These are phyloP conservation scores for Lachancea sp. DNA, from an alignment of 805 yeast genomes.

Conservation along the genomic window DNA sequence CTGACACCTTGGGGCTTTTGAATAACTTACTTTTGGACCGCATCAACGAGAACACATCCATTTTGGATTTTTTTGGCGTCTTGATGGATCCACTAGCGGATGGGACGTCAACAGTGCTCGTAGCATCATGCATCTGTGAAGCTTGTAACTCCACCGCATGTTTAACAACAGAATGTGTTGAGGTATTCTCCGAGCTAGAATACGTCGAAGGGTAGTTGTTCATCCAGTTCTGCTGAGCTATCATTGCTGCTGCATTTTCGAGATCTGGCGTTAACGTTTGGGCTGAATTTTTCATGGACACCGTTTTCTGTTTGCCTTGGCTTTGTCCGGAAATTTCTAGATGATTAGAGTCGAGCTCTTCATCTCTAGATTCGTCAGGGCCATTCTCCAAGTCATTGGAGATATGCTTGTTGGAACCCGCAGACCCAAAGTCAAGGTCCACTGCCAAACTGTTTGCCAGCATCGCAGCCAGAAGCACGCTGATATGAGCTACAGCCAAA, in stretches of 20 bases:
- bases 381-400: not conserved
- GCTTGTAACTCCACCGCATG: constrained; percentile 11
- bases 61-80: constrained; percentile 5
- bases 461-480: constrained; percentile 6
- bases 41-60: constrained; percentile 1
- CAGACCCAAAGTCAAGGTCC: constrained; percentile 1
- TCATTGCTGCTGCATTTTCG: constrained; percentile 11
- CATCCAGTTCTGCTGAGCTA: constrained; percentile 10
- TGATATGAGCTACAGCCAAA: constrained; percentile 4
- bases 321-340: too few relatives aligned
- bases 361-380: constrained; percentile 3
- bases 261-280: constrained; percentile 31
- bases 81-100: not conserved
- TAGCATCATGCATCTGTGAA: not conserved
- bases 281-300: constrained; percentile 28
- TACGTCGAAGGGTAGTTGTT: constrained; percentile 10
- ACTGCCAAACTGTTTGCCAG: not conserved
- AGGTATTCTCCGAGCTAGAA: constrained; percentile 15
- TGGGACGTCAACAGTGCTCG: too few relatives aligned
- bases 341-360: not conserved
- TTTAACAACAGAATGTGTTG: constrained; percentile 25
- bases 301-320: constrained; percentile 11
- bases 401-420: not conserved
- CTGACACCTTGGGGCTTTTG: not conserved
- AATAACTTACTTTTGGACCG: not conserved